These are phyloP conservation scores for Themeda triandra DNA, from an alignment of 176 grass and related monocot species.

Conservation along the genomic window DNA sequence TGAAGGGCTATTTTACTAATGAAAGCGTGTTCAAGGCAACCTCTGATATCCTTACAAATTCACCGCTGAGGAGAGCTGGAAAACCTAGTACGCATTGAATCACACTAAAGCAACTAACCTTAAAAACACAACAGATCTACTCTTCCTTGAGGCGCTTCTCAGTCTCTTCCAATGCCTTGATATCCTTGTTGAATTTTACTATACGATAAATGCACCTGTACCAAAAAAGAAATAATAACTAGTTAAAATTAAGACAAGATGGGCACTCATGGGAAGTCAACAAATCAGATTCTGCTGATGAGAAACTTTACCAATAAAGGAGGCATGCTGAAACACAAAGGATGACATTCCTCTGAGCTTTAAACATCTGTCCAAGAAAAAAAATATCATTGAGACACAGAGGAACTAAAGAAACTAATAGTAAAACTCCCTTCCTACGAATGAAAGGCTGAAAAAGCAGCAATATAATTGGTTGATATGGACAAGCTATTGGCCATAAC, in stretches of 20 bases:
- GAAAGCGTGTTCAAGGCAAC: not conserved
- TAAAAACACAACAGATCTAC: constrained; percentile 29
- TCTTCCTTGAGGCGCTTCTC: constrained; percentile 80
- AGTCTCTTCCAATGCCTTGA: constrained; percentile 73
- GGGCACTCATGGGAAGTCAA: not conserved
- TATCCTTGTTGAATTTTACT: constrained; percentile 75
- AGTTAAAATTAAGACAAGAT: not conserved
- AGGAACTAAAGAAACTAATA: not conserved
- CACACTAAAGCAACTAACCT: constrained; percentile 26
- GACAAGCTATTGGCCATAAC: not conserved
- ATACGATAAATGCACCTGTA: constrained; percentile 73
- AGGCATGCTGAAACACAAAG: constrained; percentile 73
- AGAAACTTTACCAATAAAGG: constrained; percentile 78
- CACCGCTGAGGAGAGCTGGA: not conserved
- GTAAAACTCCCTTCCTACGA: not conserved
- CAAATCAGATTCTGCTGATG: constrained; percentile 15
- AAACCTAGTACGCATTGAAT: not conserved
- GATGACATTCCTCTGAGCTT: constrained; percentile 91
- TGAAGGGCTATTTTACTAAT: not conserved
- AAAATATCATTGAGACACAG: not conserved
- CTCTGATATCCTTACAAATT: not conserved
- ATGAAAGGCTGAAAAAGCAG: not conserved
- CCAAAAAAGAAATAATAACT: not conserved
- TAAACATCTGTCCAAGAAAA: constrained; percentile 74
- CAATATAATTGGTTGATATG: not conserved